phyloP scores from a whole-genome alignment of 768 basidiomycete species.

The Crepidotus variabilis region DNA sequence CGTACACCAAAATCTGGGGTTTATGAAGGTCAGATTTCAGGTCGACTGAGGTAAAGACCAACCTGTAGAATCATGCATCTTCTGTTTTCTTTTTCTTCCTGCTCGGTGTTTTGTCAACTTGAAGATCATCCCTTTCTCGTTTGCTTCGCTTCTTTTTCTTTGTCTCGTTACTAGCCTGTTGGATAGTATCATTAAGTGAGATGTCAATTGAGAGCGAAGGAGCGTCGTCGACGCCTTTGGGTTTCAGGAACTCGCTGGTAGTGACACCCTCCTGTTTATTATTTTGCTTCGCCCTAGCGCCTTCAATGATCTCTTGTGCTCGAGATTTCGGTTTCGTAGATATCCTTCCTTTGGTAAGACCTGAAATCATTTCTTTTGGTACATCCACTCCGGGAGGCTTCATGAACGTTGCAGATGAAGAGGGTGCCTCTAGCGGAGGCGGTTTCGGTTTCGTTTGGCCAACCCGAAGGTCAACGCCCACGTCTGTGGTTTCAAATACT shows the following conservation, averaged over 20 bases:
- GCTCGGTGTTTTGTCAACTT: slow-evolving; percentile 28
- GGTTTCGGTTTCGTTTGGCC: slow-evolving; percentile 14
- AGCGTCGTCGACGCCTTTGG: neutral
- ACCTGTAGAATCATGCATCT: neutral
- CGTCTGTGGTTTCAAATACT: slow-evolving; percentile 43
- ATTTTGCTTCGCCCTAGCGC: slow-evolving; percentile 21
- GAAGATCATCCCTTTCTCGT: slow-evolving; percentile 16
- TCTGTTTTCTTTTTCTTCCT: slow-evolving; percentile 23
- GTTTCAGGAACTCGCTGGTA: neutral
- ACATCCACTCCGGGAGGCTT: slow-evolving; percentile 59
- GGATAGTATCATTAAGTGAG: neutral
- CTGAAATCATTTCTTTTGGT: slow-evolving; percentile 24
- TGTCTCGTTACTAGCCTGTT: neutral
- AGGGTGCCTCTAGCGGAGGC: neutral
- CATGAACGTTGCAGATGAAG: slow-evolving; percentile 30
- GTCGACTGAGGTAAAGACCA: too few species aligned
- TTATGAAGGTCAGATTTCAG: too few species aligned
- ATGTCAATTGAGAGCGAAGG: neutral
- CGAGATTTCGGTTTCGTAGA: slow-evolving; percentile 5
- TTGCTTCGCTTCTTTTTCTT: neutral
- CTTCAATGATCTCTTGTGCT: slow-evolving; percentile 15
- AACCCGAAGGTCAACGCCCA: slow-evolving; percentile 45
- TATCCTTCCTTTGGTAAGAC: neutral
- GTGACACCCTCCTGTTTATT: slow-evolving; percentile 8
- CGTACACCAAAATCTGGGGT: neutral